These are phyloP conservation scores for Coemansia pectinata DNA, from an alignment of 192 early-diverging fungal genomes.

Conservation along the genomic window DNA sequence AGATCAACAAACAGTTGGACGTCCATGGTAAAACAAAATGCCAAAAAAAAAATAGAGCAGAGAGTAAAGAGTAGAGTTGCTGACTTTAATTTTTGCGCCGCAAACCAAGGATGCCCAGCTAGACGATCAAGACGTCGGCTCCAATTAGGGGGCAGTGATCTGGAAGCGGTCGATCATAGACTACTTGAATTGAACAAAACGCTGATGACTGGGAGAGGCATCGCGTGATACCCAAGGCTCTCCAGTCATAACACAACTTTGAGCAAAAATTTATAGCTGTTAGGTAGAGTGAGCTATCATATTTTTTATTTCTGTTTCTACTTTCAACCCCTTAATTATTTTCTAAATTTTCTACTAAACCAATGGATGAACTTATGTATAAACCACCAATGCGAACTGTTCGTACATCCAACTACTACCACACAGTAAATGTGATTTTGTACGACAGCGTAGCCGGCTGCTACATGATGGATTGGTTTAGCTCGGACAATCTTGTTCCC, in stretches of 20 bases:
- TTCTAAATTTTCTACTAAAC: background rate
- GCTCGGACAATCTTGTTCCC: background rate
- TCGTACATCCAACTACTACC: background rate
- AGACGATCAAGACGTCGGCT: background rate
- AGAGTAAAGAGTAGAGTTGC: background rate
- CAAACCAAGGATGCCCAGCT: background rate
- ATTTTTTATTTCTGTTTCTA: background rate
- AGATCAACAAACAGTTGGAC: slow-evolving; percentile 49
- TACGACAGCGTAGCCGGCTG: background rate
- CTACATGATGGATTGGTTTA: background rate
- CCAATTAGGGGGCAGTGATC: background rate
- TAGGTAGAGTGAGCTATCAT: background rate
- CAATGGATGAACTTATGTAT: background rate
- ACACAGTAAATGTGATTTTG: background rate
- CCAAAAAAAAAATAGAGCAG: background rate
- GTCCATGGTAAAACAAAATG: slow-evolving; percentile 22
- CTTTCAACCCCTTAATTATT: background rate
- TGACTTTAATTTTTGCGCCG: background rate
- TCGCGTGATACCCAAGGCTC: background rate
- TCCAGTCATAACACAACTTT: background rate
- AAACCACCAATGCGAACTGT: background rate
- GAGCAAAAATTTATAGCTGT: background rate
- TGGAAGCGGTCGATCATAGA: background rate
- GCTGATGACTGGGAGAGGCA: background rate
- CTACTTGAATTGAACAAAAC: background rate